Base-by-base conservation (phyloP, 495 filamentous ascomycete species). In the Aspergillus funiculosus region DNA sequence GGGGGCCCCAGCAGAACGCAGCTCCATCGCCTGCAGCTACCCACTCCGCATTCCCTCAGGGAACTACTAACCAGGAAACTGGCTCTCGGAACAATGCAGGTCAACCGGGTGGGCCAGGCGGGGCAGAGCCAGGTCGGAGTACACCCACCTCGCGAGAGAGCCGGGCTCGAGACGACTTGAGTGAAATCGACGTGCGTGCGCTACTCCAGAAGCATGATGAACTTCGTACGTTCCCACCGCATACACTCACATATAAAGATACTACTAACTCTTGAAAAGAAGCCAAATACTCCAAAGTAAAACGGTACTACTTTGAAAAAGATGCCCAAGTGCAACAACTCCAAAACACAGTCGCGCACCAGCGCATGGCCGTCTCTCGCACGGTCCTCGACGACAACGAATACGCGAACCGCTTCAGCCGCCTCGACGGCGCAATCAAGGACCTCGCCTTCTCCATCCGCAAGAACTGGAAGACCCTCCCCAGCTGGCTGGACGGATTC, bases 331-430 rank as follows among this genome's bases (percentile, higher is more conserved):
- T 98, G 8, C 88, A 96, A 60, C 85, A 89, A 57, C 79, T 98
- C 8, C 92, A 98, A 65, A 97, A 98, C 61, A 91, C 87, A 4
- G 79, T 98, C 34, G 92, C 94, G 25, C 87, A 96, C 62, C 94
- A 97, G 63, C 81, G 92, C 40, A 83, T 98, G 61, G 88, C 91
- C 10, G 86, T 91, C 52, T 97, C 91, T 11, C 87, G 89, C 22
- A 97, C 91, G 0, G 89, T 92, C 4, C 82, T 97, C 21, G 92
- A 98, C 63, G 92, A 98, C 61, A 94, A 82, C 61, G 92, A 97
- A 70, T 98, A 98, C 56, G 74, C 79, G 28, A 88, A 82, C 25
- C 79, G 94, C 9, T 97, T 98, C 62, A 84, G 85, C 48, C 86
- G 94, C 13, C 76, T 98, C 28, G 92, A 98, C 52, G 91, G 92